Percentiles rank a stretch among this genome's conserved stretches.
Evolutionary conservation across 1,139 yeast species (phyloP).

Genomic region (Pichia sorboxylosa): DNA sequence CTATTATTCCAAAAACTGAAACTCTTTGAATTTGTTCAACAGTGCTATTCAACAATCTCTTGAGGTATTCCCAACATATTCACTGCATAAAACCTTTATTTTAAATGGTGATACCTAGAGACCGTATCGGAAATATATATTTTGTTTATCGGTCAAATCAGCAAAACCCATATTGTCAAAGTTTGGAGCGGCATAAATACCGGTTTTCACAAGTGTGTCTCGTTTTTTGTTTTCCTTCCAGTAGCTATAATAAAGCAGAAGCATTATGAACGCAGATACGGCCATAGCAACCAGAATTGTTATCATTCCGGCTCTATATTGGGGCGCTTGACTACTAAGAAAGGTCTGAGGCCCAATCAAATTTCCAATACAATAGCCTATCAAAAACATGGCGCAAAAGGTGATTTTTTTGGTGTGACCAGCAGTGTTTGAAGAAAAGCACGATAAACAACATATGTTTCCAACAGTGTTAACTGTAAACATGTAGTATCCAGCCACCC

Average conservation of each 20-base stretch:
- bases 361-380: slow-evolving; percentile 54
- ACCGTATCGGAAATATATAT: slow-evolving; percentile 34
- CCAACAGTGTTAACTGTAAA: slow-evolving; percentile 25
- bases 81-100: no score
- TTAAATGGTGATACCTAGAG: no score
- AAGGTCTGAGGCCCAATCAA: slow-evolving; percentile 47
- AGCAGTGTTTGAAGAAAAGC: slow-evolving; percentile 45
- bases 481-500: slow-evolving; percentile 33
- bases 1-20: no score
- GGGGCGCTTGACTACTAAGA: slow-evolving; percentile 32
- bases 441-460: slow-evolving; percentile 33
- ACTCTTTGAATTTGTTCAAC: no score
- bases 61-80: no score
- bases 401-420: slow-evolving; percentile 36
- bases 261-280: slow-evolving; percentile 13
- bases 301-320: slow-evolving; percentile 32
- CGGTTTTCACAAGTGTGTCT: slow-evolving; percentile 18
- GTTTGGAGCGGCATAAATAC: slow-evolving; percentile 17
- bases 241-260: slow-evolving; percentile 15
- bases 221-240: slow-evolving; percentile 21
- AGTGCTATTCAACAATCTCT: no score
- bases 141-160: slow-evolving; percentile 39
- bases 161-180: slow-evolving; percentile 34
- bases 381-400: slow-evolving; percentile 45
- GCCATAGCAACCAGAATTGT: slow-evolving; percentile 23